Evolutionary conservation across 345 rosid species (phyloP).

Genomic region (Raphanus raphanistrum): DNA sequence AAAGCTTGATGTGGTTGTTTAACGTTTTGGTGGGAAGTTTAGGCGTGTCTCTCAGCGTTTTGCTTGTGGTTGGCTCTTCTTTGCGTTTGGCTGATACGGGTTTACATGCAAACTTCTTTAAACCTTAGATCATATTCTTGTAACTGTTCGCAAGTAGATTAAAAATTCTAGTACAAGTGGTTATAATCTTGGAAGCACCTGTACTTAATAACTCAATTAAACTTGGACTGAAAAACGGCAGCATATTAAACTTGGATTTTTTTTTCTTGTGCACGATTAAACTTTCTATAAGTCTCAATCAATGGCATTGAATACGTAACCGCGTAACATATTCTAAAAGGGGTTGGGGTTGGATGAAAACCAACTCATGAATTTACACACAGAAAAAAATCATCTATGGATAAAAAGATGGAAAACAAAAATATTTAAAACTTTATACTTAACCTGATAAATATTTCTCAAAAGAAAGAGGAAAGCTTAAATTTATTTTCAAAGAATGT

Average conservation of each 20-base stretch:
- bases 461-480: too few species aligned
- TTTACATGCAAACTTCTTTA: conserved; percentile 55
- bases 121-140: conserved; percentile 43
- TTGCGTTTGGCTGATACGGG: conserved; percentile 51
- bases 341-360: too few species aligned
- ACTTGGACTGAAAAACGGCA: neutral
- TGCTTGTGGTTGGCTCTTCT: conserved; percentile 49
- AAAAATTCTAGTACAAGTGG: neutral
- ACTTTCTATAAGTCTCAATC: too few species aligned
- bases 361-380: too few species aligned
- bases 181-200: neutral
- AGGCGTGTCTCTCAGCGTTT: conserved; percentile 51
- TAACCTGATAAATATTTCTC: too few species aligned
- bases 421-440: too few species aligned
- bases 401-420: too few species aligned
- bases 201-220: neutral
- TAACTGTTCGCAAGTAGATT: conserved; percentile 11
- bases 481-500: neutral
- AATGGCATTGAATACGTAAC: too few species aligned
- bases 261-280: too few species aligned
- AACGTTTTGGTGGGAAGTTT: conserved; percentile 59
- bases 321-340: too few species aligned
- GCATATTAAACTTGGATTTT: neutral
- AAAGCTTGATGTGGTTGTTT: conserved; percentile 53
- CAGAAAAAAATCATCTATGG: too few species aligned